phyloP scores from a whole-genome alignment of 176 grass and related monocot genomes.

The Aegilops umbellulata region DNA sequence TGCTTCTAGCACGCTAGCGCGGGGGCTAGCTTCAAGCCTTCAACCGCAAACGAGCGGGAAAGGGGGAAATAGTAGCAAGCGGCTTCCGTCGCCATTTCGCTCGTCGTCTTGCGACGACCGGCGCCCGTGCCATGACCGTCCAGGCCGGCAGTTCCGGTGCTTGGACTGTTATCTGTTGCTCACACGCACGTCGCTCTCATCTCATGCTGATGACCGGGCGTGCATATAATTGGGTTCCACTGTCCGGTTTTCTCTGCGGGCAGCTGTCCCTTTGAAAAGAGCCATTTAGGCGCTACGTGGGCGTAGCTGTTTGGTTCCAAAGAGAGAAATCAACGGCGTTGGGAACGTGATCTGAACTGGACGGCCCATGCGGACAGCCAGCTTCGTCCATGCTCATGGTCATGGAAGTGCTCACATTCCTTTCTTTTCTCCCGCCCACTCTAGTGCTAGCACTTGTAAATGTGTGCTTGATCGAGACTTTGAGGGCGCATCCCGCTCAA shows the following conservation, averaged over 20 bases:
- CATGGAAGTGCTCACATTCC: constrained; percentile 17
- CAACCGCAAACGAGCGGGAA: constrained; percentile 35
- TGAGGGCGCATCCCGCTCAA: constrained; percentile 20
- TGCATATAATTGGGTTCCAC: background rate
- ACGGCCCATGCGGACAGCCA: constrained; percentile 25
- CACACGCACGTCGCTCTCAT: constrained; percentile 1
- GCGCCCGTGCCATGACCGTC: constrained; percentile 33
- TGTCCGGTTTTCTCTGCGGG: background rate
- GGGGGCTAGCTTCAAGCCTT: background rate
- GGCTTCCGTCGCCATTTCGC: constrained; percentile 23
- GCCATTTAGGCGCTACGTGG: background rate
- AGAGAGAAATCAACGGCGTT: background rate
- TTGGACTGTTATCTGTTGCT: constrained; percentile 2
- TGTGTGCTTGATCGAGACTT: constrained; percentile 2
- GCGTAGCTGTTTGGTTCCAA: background rate
- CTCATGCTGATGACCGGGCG: background rate
- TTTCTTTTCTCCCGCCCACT: constrained; percentile 26
- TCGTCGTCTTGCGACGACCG: background rate
- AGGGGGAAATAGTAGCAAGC: background rate
- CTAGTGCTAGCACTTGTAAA: constrained; percentile 7
- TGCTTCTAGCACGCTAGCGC: background rate
- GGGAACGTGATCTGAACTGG: background rate
- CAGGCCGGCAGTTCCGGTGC: constrained; percentile 12
- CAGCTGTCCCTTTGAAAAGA: background rate
- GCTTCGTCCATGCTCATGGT: background rate